Evolutionary conservation across 495 filamentous ascomycete genomes (phyloP), one percentile per base, ranked within the genome.

Genomic region (Neurospora sp.): DNA sequence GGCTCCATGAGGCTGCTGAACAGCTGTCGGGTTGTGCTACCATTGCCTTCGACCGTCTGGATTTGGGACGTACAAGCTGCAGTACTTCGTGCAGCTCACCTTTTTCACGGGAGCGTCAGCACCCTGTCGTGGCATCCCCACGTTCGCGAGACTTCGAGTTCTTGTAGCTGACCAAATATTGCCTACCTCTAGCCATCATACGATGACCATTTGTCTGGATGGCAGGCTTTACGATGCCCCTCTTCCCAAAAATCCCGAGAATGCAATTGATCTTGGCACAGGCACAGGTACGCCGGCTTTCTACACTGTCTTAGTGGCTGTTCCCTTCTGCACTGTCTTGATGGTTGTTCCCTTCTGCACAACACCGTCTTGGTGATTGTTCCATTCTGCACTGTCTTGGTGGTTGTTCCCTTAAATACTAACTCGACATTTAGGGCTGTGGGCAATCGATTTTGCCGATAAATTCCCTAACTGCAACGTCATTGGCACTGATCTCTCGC

Each of bases 1-100:
- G 78, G 37, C 69, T 78, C 27, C 81, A 78, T 39, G 78, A 78
- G 75, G 77, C 73, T 69, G 77, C 81, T n/a, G 84, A 84, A 12
- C 72, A 73, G 11, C 69, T 73, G 42, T 77, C 79, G 31, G 84
- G 87, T 40, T 86, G 84, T 71, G 82, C 80, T 38, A 79, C 82
- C 44, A 79, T 84, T 73, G 77, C 78, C 5, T 88, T 88, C 76
- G 59, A 93, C 94, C 4, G 87, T 95, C 72, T 98, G 94, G 93
- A 92, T 98, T 75, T 97, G 95, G 95, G 86, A 88, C 76, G 69
- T 87, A 39, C 80, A 80, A 35, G 84, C 80, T 48, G 80, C 82
- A 48, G 82, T 86, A 69, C 82, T 88, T 37, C 84, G 85, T 69
- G 86, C 91, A 6, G 87, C 93, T 31, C 82, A 93, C 39, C 87